phyloP scores from a whole-genome alignment of 1,284 basidiomycete species.

The Cryptococcus floricola region DNA sequence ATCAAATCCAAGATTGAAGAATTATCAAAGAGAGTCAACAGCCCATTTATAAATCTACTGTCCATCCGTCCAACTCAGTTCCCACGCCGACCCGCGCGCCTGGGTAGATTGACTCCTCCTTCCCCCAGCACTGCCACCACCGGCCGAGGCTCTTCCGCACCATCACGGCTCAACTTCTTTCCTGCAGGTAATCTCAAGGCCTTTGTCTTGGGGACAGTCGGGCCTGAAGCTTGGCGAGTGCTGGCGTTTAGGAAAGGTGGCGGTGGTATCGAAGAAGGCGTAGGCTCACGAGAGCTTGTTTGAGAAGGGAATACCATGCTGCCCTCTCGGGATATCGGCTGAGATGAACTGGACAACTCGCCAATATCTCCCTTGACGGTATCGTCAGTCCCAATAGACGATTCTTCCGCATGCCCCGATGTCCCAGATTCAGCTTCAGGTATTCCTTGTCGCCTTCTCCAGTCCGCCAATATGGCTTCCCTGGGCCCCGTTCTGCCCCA shows the following conservation, averaged over 20 bases:
- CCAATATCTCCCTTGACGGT: neutral
- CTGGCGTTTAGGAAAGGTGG: neutral
- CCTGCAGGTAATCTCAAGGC: constrained; percentile 1
- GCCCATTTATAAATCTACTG: neutral
- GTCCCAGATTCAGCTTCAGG: neutral
- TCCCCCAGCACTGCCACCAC: constrained; percentile 19
- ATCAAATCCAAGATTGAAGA: neutral
- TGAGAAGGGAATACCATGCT: neutral
- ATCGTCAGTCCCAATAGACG: neutral
- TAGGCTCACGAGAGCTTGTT: constrained; percentile 5
- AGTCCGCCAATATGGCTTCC: constrained; percentile 32
- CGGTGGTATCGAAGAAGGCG: neutral
- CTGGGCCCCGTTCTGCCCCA: constrained; percentile 46
- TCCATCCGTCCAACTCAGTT: neutral
- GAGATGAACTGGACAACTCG: neutral
- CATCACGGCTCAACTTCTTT: constrained; percentile 9
- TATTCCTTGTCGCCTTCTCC: constrained; percentile 9
- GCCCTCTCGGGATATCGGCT: neutral
- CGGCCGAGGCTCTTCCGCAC: constrained; percentile 12
- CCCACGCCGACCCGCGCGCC: constrained; percentile 1
- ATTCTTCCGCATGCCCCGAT: too few relatives aligned
- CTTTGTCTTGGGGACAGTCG: neutral
- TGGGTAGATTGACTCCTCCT: constrained; percentile 23
- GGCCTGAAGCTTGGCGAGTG: neutral
- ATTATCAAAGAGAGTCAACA: neutral